Evolutionary conservation across 192 early-diverging fungal species (phyloP), one percentile per base, ranked within the genome.

Genomic region (Phlyctochytrium planicorne): DNA sequence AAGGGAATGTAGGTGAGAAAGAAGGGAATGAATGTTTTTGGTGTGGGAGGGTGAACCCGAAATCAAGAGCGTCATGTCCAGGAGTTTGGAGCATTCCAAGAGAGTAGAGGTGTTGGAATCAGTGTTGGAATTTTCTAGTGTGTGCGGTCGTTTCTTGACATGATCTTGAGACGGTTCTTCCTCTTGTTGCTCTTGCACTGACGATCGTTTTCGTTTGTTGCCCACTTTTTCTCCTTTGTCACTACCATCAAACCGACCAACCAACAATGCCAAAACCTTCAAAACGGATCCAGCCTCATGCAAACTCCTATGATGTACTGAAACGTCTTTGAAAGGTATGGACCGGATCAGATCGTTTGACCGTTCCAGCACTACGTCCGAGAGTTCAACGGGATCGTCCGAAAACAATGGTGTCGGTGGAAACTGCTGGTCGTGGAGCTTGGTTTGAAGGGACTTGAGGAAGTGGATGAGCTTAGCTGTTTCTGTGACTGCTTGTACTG

Each of bases 11-110:
- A 80, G 79, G 14, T 62, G 25, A 20, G 53, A 2, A 52, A 72
- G 66, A 14, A 83, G 17, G 59, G 68, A 29, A 2, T 25, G 52
- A 20, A 72, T 32, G 1, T 65, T 35, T 16, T 70, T 27, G 34
- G 35, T 25, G 4, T 73, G 30, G 3, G 77, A 78, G 0, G 82
- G 72, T n/a, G 80, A 78, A 12, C 87, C 87, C 2, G 86, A 69
- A 70, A 89, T 79, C 2, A 90, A 61, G 4, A 87, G 61, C 0
- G 84, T 80, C 33, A 74, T 77, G 34, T 90, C 88, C 14, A 87
- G 73, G 23, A 63, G 53, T 25, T 52, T 66, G 34, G 88, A 74
- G 0, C 83, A 70, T 34, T 68, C 57, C 31, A 31, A 1, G 27
- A 71, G 27, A 20, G 24, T 47, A 6, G 40, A 14, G 10, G 6